Evolutionary conservation across 2,329 filamentous ascomycete species (phyloP), one percentile per base, ranked within the genome.

Genomic region (Trichoderma aggressivum): DNA sequence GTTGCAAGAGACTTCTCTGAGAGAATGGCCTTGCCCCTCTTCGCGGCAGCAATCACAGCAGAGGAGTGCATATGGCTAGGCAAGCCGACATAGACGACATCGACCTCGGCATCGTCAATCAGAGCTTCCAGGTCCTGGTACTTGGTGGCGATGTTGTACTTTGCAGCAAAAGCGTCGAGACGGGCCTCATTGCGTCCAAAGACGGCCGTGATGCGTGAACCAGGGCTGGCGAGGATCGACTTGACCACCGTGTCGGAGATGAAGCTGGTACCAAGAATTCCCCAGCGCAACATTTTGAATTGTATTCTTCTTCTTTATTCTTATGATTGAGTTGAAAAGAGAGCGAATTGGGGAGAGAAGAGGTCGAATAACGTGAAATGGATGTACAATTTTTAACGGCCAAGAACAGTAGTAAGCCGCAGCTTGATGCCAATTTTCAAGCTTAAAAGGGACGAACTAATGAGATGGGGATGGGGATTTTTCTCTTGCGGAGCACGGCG

Each of bases 181-280:
- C 75, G 75, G n/a, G 39, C 67, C 21, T 72, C 68, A 56, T 77
- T 72, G 8, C 76, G 76, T 8, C 76, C 76, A 68, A 78, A 78
- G n/a, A 78, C 75, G 59, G 76, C 76, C 21, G 72, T 72, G 67
- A 77, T 74, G 47, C 63, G 65, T 11, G 76, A 78, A 62, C 69
- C 69, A 7, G 73, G 28, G 67, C 75, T 76, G 30, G 69, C 73
- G 30, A 72, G 61, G 11, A 77, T 76, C 64, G 76, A 72, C 24
- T 72, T 73, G 24, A 71, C 76, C 14, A 77, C 76, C 7, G 73
- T 74, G 67, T 77, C 65, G 16, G 75, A 76, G 75, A 77, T 77
- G 76, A 77, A 77, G 73, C 76, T 77, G 39, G 76, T 77, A 39
- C 76, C 76, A 50, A 77, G 73, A 39, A 78, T 75, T 32, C 72